A percentile compares a stretch with the other conserved stretches of the same genome.
These are phyloP conservation scores for Epichloe scottii DNA, from an alignment of 2,329 filamentous ascomycete species.

Conservation along the genomic window DNA sequence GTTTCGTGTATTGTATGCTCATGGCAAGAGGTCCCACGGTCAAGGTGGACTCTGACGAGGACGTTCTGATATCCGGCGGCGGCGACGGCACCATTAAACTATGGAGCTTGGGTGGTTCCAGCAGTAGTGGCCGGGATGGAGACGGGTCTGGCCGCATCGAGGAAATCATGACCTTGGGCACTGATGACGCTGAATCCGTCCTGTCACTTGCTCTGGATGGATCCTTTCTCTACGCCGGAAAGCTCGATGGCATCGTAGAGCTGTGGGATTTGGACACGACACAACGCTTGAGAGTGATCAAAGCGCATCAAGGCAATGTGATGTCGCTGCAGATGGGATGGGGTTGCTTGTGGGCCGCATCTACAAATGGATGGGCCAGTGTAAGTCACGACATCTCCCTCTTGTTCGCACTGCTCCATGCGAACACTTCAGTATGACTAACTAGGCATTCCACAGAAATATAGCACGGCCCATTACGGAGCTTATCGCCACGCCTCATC, in stretches of 20 bases:
- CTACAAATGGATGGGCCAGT: constrained; percentile 76
- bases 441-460: constrained; percentile 36
- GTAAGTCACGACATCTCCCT: constrained; percentile 34
- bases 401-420: background rate
- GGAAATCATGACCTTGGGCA: constrained; percentile 54
- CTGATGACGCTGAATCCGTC: constrained; percentile 50
- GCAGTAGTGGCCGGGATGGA: constrained; percentile 17
- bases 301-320: constrained; percentile 67
- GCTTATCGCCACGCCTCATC: constrained; percentile 36
- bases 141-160: constrained; percentile 41
- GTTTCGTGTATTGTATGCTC: constrained; percentile 95
- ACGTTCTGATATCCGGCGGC: constrained; percentile 79
- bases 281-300: constrained; percentile 79
- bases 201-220: constrained; percentile 78
- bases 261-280: constrained; percentile 95
- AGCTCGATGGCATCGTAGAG: constrained; percentile 77
- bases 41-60: constrained; percentile 57
- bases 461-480: constrained; percentile 53
- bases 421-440: background rate
- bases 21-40: constrained; percentile 58
- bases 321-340: constrained; percentile 78
- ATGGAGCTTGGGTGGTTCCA: constrained; percentile 52
- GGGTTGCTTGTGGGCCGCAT: constrained; percentile 75
- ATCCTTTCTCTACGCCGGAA: constrained; percentile 84
- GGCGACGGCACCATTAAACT: constrained; percentile 91